A percentile compares a stretch with the other conserved stretches of the same genome.
Conservation (phyloP, 2,329 filamentous ascomycete species). For the Cercospora berteroae region DNA sequence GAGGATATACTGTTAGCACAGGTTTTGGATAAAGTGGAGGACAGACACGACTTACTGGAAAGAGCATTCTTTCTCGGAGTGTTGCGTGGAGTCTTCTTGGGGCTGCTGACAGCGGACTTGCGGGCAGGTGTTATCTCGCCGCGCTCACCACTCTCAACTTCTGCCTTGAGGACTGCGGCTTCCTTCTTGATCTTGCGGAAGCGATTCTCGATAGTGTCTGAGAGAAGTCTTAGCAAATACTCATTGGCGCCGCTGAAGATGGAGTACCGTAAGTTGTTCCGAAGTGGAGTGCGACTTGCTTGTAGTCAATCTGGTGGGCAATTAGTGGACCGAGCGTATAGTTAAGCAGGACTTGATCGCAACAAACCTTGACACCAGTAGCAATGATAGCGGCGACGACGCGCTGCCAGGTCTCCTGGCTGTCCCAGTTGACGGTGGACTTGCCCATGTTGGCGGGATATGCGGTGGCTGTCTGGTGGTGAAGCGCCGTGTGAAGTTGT, state of each 20-base stretch:
- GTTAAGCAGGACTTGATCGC: background rate
- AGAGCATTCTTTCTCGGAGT: slow-evolving; percentile 29
- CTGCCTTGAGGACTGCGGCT: slow-evolving; percentile 36
- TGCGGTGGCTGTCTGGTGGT: background rate
- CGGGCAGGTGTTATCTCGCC: slow-evolving; percentile 19
- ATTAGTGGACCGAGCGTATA: background rate
- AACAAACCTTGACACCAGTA: slow-evolving; percentile 36
- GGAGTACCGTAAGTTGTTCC: slow-evolving; percentile 44
- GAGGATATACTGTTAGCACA: background rate
- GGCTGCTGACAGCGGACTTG: slow-evolving; percentile 20
- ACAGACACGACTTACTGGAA: slow-evolving; percentile 17
- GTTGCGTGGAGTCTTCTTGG: slow-evolving; percentile 25
- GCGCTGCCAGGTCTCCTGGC: slow-evolving; percentile 39
- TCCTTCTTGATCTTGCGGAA: slow-evolving; percentile 47
- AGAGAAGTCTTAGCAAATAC: background rate
- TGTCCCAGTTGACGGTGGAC: slow-evolving; percentile 39
- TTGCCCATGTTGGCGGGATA: background rate
- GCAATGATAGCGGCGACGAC: slow-evolving; percentile 44
- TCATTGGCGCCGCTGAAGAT: background rate
- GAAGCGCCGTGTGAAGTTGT: background rate
- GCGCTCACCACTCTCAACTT: slow-evolving; percentile 28
- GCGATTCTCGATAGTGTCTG: slow-evolving; percentile 46
- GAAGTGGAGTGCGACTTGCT: slow-evolving; percentile 46
- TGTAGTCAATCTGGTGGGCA: slow-evolving; percentile 45
- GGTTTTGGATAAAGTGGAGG: background rate